A percentile compares a stretch with the other conserved stretches of the same genome.
Conservation (phyloP, 2,329 filamentous ascomycete species). For the Trichoderma arundinaceum region DNA sequence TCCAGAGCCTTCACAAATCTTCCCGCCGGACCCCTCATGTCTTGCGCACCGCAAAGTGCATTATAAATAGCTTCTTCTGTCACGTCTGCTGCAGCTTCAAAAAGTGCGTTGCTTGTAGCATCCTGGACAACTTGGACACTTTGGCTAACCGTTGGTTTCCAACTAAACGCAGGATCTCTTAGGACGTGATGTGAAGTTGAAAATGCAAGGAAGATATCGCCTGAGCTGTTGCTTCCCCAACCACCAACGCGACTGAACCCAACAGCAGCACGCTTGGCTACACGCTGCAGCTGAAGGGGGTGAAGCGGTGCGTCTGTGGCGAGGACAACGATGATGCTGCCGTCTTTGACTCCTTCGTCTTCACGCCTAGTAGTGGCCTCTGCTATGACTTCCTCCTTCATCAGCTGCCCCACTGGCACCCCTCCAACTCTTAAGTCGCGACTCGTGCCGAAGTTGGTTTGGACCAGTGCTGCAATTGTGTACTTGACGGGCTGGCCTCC, state of each 20-base stretch:
- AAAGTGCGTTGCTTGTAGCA: slow-evolving; percentile 64
- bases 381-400: slow-evolving; percentile 38
- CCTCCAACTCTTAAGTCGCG: slow-evolving; percentile 60
- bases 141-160: slow-evolving; percentile 44
- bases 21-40: slow-evolving; percentile 60
- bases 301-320: slow-evolving; percentile 66
- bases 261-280: slow-evolving; percentile 62
- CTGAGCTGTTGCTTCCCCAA: slow-evolving; percentile 61
- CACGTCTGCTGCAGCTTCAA: slow-evolving; percentile 66
- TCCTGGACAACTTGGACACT: slow-evolving; percentile 55
- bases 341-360: slow-evolving; percentile 58
- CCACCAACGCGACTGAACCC: slow-evolving; percentile 63
- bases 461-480: slow-evolving; percentile 63
- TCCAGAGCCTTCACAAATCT: slow-evolving; percentile 56
- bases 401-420: slow-evolving; percentile 61
- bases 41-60: slow-evolving; percentile 64
- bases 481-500: slow-evolving; percentile 48
- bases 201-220: slow-evolving; percentile 67
- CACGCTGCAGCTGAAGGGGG: slow-evolving; percentile 58
- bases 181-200: slow-evolving; percentile 59
- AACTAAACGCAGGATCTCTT: slow-evolving; percentile 47
- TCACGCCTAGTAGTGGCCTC: slow-evolving; percentile 47
- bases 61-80: slow-evolving; percentile 72
- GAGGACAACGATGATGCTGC: slow-evolving; percentile 63
- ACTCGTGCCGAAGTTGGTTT: slow-evolving; percentile 65